A percentile compares a stretch with the other conserved stretches of the same genome.
phyloP scores from a whole-genome alignment of 306 rosid genomes.

The Cajanus cajan region DNA sequence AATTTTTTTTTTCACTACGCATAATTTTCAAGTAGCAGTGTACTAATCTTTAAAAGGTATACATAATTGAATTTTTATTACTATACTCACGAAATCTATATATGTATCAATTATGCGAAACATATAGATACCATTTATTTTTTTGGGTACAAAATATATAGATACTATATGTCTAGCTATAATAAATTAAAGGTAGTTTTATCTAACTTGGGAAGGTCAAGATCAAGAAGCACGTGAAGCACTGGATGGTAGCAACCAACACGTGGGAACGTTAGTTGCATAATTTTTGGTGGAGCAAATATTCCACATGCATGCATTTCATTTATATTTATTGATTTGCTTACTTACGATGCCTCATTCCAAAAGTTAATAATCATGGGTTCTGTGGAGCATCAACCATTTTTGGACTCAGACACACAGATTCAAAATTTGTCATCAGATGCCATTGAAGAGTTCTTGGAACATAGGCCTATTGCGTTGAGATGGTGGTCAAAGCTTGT shows the following conservation, averaged over 20 bases:
- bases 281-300: neutral
- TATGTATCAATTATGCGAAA: neutral
- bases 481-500: slow-evolving; percentile 61
- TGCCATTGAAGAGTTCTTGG: slow-evolving; percentile 44
- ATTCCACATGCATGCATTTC: neutral
- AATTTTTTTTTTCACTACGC: neutral
- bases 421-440: slow-evolving; percentile 45
- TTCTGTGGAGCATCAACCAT: slow-evolving; percentile 19
- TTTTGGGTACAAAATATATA: too few relatives aligned
- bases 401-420: slow-evolving; percentile 35
- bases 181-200: neutral
- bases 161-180: too few relatives aligned
- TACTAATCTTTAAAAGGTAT: neutral
- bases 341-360: neutral
- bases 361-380: neutral
- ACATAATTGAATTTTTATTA: neutral
- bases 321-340: too few relatives aligned
- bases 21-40: neutral
- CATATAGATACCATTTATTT: too few relatives aligned
- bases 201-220: neutral
- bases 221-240: neutral
- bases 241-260: neutral
- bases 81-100: neutral
- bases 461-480: slow-evolving; percentile 11
- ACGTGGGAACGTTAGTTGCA: neutral